phyloP scores from a whole-genome alignment of 2,329 filamentous ascomycete species.

The Pseudocercospora macadamiae region DNA sequence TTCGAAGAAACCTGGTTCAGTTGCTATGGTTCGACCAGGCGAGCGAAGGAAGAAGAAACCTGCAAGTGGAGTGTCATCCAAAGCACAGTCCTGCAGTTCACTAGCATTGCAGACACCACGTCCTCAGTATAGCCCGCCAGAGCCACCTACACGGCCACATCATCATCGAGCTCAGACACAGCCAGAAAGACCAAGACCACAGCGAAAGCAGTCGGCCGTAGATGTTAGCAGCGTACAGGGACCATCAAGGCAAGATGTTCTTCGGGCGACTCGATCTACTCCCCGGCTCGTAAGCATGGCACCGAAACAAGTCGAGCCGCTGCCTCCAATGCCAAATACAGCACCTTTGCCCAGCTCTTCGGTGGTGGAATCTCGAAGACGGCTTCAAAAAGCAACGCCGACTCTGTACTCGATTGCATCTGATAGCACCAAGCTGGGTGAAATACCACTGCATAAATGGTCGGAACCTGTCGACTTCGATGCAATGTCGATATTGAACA shows the following conservation, averaged over 20 bases:
- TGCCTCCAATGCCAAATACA: slow-evolving; percentile 9
- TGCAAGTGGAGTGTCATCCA: slow-evolving; percentile 2
- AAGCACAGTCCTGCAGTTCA: slow-evolving; percentile 14
- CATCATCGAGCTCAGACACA: slow-evolving; percentile 8
- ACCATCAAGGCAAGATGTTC: slow-evolving; percentile 2
- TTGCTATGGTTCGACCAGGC: slow-evolving; percentile 33
- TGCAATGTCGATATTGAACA: slow-evolving; percentile 46
- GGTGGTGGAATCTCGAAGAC: slow-evolving; percentile 31
- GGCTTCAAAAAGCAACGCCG: slow-evolving; percentile 38
- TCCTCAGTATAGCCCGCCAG: slow-evolving; percentile 9
- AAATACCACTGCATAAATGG: slow-evolving; percentile 52
- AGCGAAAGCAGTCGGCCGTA: slow-evolving; percentile 19
- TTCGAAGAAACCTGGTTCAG: slow-evolving; percentile 31
- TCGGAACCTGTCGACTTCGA: slow-evolving; percentile 47
- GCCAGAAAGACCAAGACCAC: slow-evolving; percentile 9
- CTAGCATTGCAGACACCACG: slow-evolving; percentile 11
- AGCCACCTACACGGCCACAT: not conserved
- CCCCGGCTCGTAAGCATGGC: slow-evolving; percentile 11
- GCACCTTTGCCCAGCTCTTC: slow-evolving; percentile 1
- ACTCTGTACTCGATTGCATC: slow-evolving; percentile 49
- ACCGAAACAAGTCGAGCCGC: not conserved
- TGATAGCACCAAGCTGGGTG: slow-evolving; percentile 52
- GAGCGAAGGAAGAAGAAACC: slow-evolving; percentile 26
- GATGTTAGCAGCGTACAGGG: not conserved
- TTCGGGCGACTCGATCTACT: slow-evolving; percentile 19